Evolutionary conservation across 2,329 filamentous ascomycete species (phyloP), one percentile per base, ranked within the genome.

Genomic region (Aspergillus nomiae): DNA sequence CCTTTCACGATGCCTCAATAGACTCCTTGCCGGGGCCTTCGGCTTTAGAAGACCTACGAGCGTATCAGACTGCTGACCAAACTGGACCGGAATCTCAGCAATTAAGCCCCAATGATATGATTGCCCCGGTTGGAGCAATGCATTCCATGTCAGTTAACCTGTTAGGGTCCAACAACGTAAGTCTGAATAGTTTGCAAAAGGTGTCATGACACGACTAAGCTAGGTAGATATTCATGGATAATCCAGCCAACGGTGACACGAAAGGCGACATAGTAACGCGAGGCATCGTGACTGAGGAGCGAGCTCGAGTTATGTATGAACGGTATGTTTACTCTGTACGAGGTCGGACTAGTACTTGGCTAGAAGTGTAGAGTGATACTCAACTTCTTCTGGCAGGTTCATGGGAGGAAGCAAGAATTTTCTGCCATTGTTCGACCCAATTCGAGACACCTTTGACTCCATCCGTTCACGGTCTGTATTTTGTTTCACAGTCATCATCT

Each of bases 81-180:
- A 68, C 69, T 64, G 69, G 71, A 4, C 69, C 70, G 1, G 74
- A 77, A 12, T 71, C 71, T 10, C 74, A 77, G 56, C 74, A 76
- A 19, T 63, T 77, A 14, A 76, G 70, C 30, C 73, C 75, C 1
- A 74, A 74, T 59, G 75, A 77, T 56, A 76, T 76, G 75, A 76
- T 77, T 45, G 75, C 75, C 6, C 75, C 75, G 1, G 71, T 69
- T 2, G 76, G 74, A 11, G 73, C 70, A 2, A 70, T 76, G 60
- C 75, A 77, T 61, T 76, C 74, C 1, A 76, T 77, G 74, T 77
- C 75, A 11, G 73, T 77, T 26, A 77, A 76, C 46, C 62, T 77
- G 16, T 57, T 73, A 1, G 75, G 68, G 11, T 70, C 70, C 10
- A 71, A 73, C 48, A 67, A 71, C 61, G 72, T 74, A 34, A 67